Evolutionary conservation across 768 basidiomycete species (phyloP).

Genomic region (Mycena galopus): DNA sequence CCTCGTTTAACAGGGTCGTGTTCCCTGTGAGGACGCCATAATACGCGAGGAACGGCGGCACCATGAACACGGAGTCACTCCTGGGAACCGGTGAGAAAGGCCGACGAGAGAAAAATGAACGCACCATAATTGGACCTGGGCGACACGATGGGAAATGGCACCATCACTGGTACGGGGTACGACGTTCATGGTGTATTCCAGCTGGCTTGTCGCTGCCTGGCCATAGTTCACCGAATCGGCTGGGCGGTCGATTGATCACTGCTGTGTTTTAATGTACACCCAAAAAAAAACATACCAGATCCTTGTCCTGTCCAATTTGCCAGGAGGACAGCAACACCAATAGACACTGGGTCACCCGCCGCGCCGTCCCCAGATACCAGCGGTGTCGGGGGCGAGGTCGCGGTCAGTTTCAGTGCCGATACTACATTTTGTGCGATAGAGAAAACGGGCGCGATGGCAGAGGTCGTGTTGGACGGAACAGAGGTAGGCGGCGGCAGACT

Average conservation of each 20-base stretch:
- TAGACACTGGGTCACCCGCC: conserved; percentile 82
- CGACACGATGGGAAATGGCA: conserved; percentile 83
- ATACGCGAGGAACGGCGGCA: conserved; percentile 89
- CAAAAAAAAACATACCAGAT: conserved; percentile 13
- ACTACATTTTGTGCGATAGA: conserved; percentile 66
- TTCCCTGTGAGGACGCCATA: conserved; percentile 77
- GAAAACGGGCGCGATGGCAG: conserved; percentile 66
- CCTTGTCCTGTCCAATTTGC: conserved; percentile 59
- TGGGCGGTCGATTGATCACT: conserved; percentile 17
- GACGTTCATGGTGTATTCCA: conserved; percentile 68
- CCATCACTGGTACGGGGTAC: conserved; percentile 79
- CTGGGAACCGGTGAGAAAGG: conserved; percentile 48
- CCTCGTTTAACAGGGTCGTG: conserved; percentile 67
- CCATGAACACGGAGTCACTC: conserved; percentile 89
- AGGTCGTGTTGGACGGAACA: conserved; percentile 47
- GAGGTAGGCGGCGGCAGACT: conserved; percentile 53
- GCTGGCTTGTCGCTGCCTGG: conserved; percentile 73
- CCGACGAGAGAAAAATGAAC: not conserved
- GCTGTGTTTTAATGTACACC: not conserved
- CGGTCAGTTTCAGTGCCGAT: conserved; percentile 51
- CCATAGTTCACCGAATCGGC: conserved; percentile 66
- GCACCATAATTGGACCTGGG: conserved; percentile 81
- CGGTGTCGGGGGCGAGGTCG: conserved; percentile 65
- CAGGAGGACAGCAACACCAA: conserved; percentile 78
- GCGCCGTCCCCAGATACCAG: conserved; percentile 70